A percentile compares a stretch with the other conserved stretches of the same genome.
phyloP scores from a whole-genome alignment of 2,329 filamentous ascomycete genomes.

The Sclerotiophoma versabilis region DNA sequence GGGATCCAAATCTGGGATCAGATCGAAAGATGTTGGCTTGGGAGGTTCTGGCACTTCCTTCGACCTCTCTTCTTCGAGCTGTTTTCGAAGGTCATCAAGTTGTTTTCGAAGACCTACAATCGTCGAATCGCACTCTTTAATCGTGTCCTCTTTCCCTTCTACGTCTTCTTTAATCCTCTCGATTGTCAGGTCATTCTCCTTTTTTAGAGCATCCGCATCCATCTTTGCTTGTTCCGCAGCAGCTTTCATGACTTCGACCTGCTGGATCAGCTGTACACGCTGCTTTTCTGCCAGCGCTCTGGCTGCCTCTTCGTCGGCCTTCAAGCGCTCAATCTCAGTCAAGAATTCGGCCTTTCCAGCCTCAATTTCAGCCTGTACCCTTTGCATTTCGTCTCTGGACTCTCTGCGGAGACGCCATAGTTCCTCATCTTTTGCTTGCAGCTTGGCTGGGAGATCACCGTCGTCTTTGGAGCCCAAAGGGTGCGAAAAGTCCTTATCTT shows the following conservation, averaged over 20 bases:
- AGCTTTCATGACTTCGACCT: constrained; percentile 29
- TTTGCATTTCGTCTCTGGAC: constrained; percentile 27
- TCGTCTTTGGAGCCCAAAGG: constrained; percentile 8
- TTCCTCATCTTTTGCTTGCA: constrained; percentile 42
- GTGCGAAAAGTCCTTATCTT: neutral
- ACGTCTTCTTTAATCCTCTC: constrained; percentile 44
- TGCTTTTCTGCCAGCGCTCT: constrained; percentile 27
- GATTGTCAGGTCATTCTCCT: constrained; percentile 39
- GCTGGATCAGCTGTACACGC: constrained; percentile 23
- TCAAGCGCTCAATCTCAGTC: constrained; percentile 25
- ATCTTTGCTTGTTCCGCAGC: constrained; percentile 32
- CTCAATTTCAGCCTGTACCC: constrained; percentile 24
- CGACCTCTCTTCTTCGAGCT: constrained; percentile 38
- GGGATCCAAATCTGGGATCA: constrained; percentile 62
- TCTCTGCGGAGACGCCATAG: constrained; percentile 33
- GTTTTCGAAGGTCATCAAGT: constrained; percentile 30
- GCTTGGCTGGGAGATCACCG: constrained; percentile 27
- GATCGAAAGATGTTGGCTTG: constrained; percentile 38
- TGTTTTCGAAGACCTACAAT: constrained; percentile 33
- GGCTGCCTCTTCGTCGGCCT: constrained; percentile 24
- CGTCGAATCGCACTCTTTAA: constrained; percentile 35
- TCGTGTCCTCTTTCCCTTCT: constrained; percentile 44
- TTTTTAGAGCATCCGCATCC: constrained; percentile 30
- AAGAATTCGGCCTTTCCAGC: constrained; percentile 21
- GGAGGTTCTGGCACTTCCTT: constrained; percentile 31